Percentiles rank a stretch among this genome's conserved stretches.
Conservation (phyloP, 257 asterid species). For the Handroanthus guayacan region DNA sequence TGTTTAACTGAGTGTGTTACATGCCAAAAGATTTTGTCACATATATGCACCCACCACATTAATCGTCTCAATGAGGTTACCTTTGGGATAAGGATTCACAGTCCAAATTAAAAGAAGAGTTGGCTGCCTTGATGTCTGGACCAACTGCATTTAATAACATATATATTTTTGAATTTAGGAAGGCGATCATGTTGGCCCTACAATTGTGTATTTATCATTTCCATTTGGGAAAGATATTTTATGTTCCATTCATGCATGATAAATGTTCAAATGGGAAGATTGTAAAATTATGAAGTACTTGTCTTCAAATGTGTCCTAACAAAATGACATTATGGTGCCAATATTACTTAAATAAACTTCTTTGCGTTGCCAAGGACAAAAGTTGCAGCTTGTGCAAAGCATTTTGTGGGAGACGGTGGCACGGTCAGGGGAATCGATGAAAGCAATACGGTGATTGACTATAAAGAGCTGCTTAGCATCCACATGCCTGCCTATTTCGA, state of each 20-base stretch:
- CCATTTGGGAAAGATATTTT: too few relatives aligned
- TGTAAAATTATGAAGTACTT: neutral
- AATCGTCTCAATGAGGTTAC: too few relatives aligned
- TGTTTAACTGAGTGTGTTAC: neutral
- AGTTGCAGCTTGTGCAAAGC: constrained; percentile 77
- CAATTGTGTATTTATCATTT: too few relatives aligned
- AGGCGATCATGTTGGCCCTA: too few relatives aligned
- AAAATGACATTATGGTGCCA: neutral
- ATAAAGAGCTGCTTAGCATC: constrained; percentile 51
- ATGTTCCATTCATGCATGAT: too few relatives aligned
- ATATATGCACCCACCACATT: too few relatives aligned
- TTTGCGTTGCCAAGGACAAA: constrained; percentile 50
- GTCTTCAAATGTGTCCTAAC: neutral
- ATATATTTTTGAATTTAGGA: too few relatives aligned
- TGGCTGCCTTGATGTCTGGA: too few relatives aligned
- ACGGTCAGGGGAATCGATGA: constrained; percentile 63
- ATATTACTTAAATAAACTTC: constrained; percentile 20
- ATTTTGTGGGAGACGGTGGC: constrained; percentile 85
- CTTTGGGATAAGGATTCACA: too few relatives aligned
- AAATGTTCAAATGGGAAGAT: too few relatives aligned
- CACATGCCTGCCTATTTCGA: constrained; percentile 78
- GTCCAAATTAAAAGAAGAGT: too few relatives aligned
- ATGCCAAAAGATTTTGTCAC: neutral
- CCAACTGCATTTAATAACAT: too few relatives aligned
- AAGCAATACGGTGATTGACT: constrained; percentile 60